phyloP scores from a whole-genome alignment of 2,329 filamentous ascomycete species.

The Eutypa lata region DNA sequence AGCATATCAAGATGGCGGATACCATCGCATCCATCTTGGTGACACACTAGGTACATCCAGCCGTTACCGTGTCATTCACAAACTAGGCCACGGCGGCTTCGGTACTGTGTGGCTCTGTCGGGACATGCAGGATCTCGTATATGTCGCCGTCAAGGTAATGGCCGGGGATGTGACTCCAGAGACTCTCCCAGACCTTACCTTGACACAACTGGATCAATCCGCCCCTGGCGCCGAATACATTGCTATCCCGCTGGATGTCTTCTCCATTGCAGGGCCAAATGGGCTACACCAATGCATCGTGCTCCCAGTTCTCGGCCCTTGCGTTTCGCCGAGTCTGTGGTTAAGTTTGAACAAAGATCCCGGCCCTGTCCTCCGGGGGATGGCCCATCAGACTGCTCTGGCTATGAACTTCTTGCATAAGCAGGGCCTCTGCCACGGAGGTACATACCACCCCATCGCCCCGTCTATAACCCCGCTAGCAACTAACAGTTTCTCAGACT shows the following conservation, averaged over 20 bases:
- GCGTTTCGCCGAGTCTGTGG: slow-evolving; percentile 5
- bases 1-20: slow-evolving; percentile 11
- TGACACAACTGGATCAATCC: slow-evolving; percentile 4
- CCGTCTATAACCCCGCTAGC: too few species aligned
- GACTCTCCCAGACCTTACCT: too few species aligned
- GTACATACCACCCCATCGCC: neutral
- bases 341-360: slow-evolving; percentile 1
- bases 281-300: neutral
- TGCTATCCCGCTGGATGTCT: slow-evolving; percentile 2
- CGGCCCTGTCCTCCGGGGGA: slow-evolving; percentile 1
- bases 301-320: slow-evolving; percentile 6
- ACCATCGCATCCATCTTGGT: slow-evolving; percentile 21
- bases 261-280: neutral
- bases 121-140: slow-evolving; percentile 7
- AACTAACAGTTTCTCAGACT: slow-evolving; percentile 5
- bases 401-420: slow-evolving; percentile 7
- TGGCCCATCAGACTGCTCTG: slow-evolving; percentile 5
- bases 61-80: slow-evolving; percentile 19
- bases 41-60: slow-evolving; percentile 9
- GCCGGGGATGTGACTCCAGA: neutral
- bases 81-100: slow-evolving; percentile 19
- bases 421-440: slow-evolving; percentile 9
- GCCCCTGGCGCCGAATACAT: slow-evolving; percentile 6
- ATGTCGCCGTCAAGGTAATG: too few species aligned
- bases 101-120: slow-evolving; percentile 22